phyloP scores from a whole-genome alignment of 1,284 basidiomycete genomes.

The Boletus semigastroideus region DNA sequence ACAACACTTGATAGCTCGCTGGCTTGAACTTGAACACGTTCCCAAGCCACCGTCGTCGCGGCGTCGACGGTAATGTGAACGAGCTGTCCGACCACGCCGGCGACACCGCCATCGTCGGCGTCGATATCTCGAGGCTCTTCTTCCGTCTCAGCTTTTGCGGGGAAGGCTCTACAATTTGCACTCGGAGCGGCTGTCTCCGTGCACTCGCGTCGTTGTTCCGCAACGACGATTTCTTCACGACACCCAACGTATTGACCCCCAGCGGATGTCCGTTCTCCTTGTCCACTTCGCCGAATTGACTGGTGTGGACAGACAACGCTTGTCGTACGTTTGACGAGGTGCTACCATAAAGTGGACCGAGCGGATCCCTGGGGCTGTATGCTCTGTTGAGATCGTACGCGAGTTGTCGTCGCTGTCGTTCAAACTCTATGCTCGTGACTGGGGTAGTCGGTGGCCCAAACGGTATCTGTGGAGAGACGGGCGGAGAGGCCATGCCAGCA shows the following conservation, averaged over 20 bases:
- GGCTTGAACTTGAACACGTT: slow-evolving; percentile 89
- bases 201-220: slow-evolving; percentile 33
- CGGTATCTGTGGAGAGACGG: slow-evolving; percentile 21
- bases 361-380: slow-evolving; percentile 8
- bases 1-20: slow-evolving; percentile 61
- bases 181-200: slow-evolving; percentile 31
- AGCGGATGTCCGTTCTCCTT: slow-evolving; percentile 37
- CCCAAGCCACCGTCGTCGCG: slow-evolving; percentile 84
- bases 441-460: slow-evolving; percentile 20
- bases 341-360: slow-evolving; percentile 8
- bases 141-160: slow-evolving; percentile 45
- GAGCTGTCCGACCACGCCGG: slow-evolving; percentile 50
- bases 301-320: background rate
- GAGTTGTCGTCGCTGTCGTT: slow-evolving; percentile 10
- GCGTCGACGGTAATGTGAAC: slow-evolving; percentile 43
- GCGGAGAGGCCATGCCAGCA: slow-evolving; percentile 26
- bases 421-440: slow-evolving; percentile 19
- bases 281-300: slow-evolving; percentile 29
- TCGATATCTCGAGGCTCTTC: slow-evolving; percentile 31
- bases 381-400: slow-evolving; percentile 6
- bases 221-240: slow-evolving; percentile 46
- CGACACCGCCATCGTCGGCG: slow-evolving; percentile 25
- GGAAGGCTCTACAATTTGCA: slow-evolving; percentile 54
- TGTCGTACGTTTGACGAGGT: slow-evolving; percentile 2
- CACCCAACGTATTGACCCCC: slow-evolving; percentile 11